phyloP scores from a whole-genome alignment of 805 yeast genomes.

The Candida arabinofermentans region DNA sequence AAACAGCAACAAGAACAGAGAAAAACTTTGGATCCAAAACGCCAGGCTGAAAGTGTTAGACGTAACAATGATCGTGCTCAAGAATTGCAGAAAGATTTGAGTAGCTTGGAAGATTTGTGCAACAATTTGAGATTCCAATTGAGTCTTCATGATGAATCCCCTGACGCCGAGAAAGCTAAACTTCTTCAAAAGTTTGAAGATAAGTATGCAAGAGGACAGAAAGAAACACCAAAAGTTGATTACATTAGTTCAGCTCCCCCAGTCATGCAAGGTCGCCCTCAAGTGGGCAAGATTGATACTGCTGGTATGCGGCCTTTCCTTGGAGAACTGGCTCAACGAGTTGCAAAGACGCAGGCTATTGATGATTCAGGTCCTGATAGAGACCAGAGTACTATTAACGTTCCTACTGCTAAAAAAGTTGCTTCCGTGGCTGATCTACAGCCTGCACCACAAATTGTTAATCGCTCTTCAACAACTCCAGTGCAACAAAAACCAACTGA shows the following conservation, averaged over 20 bases:
- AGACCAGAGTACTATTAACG: slow-evolving; percentile 1
- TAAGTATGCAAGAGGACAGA: slow-evolving; percentile 27
- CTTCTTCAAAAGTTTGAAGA: slow-evolving; percentile 25
- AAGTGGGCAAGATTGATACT: slow-evolving; percentile 16
- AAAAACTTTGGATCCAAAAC: slow-evolving; percentile 30
- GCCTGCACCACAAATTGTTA: slow-evolving; percentile 16
- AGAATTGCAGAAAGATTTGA: slow-evolving; percentile 20
- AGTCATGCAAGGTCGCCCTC: slow-evolving; percentile 6
- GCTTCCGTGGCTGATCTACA: not conserved
- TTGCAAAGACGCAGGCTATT: slow-evolving; percentile 39
- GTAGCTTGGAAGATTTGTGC: slow-evolving; percentile 24
- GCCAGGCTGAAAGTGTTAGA: slow-evolving; percentile 1
- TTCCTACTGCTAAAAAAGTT: not conserved
- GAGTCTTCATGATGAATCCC: slow-evolving; percentile 21
- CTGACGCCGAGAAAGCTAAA: slow-evolving; percentile 17
- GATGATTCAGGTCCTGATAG: not conserved
- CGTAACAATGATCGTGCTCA: slow-evolving; percentile 15
- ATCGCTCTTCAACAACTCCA: not conserved
- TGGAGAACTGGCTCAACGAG: slow-evolving; percentile 49
- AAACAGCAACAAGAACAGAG: slow-evolving; percentile 1
- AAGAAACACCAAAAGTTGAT: slow-evolving; percentile 20
- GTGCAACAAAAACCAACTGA: not conserved
- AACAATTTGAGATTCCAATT: slow-evolving; percentile 24
- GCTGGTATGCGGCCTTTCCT: slow-evolving; percentile 37
- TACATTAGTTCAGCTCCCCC: slow-evolving; percentile 20